Base-by-base conservation (phyloP, 2,329 filamentous ascomycete genomes). In the Hypoxylon sp. region DNA sequence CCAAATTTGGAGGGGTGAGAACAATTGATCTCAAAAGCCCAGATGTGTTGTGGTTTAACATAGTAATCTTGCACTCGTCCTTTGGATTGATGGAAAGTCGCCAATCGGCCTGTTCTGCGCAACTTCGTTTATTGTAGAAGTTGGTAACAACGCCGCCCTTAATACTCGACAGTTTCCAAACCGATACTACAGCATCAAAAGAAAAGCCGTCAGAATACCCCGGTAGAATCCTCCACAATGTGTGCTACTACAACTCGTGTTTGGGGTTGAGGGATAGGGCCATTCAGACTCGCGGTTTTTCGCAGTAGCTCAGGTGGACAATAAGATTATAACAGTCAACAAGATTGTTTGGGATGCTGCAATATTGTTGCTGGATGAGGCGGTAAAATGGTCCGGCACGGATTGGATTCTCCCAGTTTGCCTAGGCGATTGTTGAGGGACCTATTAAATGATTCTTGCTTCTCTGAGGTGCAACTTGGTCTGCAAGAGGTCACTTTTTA, bases 11-110 rank as follows among this genome's bases (percentile, higher is more conserved):
- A 63, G 24, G 48, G 17, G 33, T 37, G 22, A 26, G 33, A 10
- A 46, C 39, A 60, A 29, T n/a, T 56, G 31, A 64, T 56, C 33
- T 57, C 55, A 51, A 50, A 46, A 37, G 46, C 33, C 48, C 37
- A 37, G 59, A 26, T 13, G 55, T 55, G 26, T 52, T 29, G 37
- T 56, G 47, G 19, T 51, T 53, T 29, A 57, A 44, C 9, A 17
- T 10, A 47, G n/a, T 50, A 11, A 19, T 11, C 48, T 47, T 55
- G 44, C 37, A 48, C 29, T 60, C 14, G 24, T 8, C 37, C 35
- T 46, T 57, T 29, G 19, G 44, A 31, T 56, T 46, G 9, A 54
- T 53, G 4, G 26, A 26, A 6, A 5, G 26, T 26, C 26, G 26
- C 56, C 13, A 58, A 57, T 66, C 46, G 17, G 58, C 33, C 39